phyloP scores from a whole-genome alignment of 2,329 filamentous ascomycete genomes.

The Balansia obtecta region DNA sequence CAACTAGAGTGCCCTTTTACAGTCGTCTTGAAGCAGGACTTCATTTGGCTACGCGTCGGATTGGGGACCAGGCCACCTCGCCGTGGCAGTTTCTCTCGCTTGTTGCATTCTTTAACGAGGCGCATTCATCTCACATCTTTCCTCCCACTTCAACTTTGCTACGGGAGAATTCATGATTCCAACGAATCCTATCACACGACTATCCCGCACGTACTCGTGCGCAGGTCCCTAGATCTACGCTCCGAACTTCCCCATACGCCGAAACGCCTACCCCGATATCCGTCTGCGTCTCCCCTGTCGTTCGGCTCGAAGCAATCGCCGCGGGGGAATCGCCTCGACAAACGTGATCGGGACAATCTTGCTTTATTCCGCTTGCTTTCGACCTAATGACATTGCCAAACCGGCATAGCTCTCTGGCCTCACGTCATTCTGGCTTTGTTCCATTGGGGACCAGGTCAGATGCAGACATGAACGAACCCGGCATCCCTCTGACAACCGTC shows the following conservation, averaged over 20 bases:
- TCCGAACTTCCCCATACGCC: not conserved
- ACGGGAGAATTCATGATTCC: not conserved
- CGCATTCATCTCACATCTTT: not conserved
- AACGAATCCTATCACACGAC: not conserved
- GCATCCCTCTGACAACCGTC: slow-evolving; percentile 44
- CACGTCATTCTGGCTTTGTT: slow-evolving; percentile 26
- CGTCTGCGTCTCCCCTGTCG: not conserved
- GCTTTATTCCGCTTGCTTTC: not conserved
- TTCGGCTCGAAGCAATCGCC: not conserved
- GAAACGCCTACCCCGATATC: not conserved
- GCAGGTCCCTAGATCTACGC: not conserved
- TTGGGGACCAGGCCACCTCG: not conserved
- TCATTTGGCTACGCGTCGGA: not conserved
- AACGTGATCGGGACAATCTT: not conserved
- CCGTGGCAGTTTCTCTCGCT: not conserved
- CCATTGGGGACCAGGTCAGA: slow-evolving; percentile 24
- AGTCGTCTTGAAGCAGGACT: slow-evolving; percentile 6
- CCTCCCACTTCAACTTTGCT: not conserved
- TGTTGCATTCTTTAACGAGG: not conserved
- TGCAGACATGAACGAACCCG: slow-evolving; percentile 24
- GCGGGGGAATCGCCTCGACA: not conserved
- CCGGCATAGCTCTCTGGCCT: slow-evolving; percentile 10
- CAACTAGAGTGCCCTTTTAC: not conserved
- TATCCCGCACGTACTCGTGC: not conserved
- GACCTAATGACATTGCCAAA: slow-evolving; percentile 7